Evolutionary conservation across 768 basidiomycete species (phyloP).

Genomic region (Dioszegia aurantiaca): DNA sequence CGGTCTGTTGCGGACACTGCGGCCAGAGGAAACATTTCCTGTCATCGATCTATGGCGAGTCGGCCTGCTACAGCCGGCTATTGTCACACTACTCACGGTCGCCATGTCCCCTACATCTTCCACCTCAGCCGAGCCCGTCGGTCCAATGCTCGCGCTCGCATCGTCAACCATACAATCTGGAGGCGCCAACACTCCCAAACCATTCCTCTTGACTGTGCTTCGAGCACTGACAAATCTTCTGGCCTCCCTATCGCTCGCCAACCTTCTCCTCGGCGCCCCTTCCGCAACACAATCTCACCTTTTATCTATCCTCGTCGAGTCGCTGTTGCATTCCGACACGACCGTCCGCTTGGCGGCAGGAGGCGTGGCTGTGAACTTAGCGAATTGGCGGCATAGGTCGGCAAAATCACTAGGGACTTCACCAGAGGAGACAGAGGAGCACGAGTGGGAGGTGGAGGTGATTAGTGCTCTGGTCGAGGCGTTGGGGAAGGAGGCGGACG

Average conservation of each 20-base stretch:
- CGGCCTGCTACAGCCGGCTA: constrained; percentile 24
- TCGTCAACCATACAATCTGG: constrained; percentile 15
- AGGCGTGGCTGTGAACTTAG: constrained; percentile 73
- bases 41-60: constrained; percentile 43
- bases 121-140: constrained; percentile 16
- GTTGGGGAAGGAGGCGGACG: constrained; percentile 67
- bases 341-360: constrained; percentile 74
- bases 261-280: constrained; percentile 26
- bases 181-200: constrained; percentile 29
- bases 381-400: constrained; percentile 64
- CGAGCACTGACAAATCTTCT: constrained; percentile 50
- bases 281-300: constrained; percentile 45
- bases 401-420: constrained; percentile 56
- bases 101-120: constrained; percentile 16
- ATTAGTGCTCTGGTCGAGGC: constrained; percentile 79
- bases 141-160: constrained; percentile 27
- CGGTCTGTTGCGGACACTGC: constrained; percentile 19
- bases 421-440: constrained; percentile 59
- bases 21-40: constrained; percentile 41
- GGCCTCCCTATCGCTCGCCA: constrained; percentile 31
- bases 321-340: constrained; percentile 67
- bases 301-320: constrained; percentile 63
- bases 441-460: constrained; percentile 83
- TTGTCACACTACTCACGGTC: constrained; percentile 24
- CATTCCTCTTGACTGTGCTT: constrained; percentile 51